Evolutionary conservation across 192 early-diverging fungal species (phyloP).

Genomic region (Geranomyces michiganensis): DNA sequence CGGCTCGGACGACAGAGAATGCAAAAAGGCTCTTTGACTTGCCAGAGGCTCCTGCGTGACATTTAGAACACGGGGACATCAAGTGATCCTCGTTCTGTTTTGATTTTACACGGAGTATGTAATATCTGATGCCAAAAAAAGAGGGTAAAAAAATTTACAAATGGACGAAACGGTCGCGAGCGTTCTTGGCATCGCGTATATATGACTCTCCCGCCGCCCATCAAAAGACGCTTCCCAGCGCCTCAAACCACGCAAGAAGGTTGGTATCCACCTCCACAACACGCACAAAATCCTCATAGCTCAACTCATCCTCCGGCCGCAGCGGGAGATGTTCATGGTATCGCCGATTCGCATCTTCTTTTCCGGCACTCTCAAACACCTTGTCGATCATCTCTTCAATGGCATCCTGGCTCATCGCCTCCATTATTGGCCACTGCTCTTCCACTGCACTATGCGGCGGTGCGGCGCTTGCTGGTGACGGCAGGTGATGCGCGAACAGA

Average conservation of each 20-base stretch:
- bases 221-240: constrained; percentile 84
- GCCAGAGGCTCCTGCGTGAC: neutral
- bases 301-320: constrained; percentile 59
- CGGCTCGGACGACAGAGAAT: constrained; percentile 17
- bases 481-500: neutral
- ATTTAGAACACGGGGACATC: too few species aligned
- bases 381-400: constrained; percentile 93
- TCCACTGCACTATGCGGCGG: constrained; percentile 34
- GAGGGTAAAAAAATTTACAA: too few species aligned
- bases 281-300: constrained; percentile 74
- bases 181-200: too few species aligned
- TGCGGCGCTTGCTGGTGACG: neutral
- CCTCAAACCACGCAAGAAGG: constrained; percentile 88
- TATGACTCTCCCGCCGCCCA: too few species aligned
- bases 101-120: too few species aligned
- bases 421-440: constrained; percentile 84
- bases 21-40: constrained; percentile 19
- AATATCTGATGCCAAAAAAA: too few species aligned
- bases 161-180: too few species aligned
- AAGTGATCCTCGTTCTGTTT: too few species aligned
- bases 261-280: constrained; percentile 81
- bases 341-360: neutral
- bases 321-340: constrained; percentile 39
- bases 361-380: constrained; percentile 64
- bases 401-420: constrained; percentile 89